phyloP scores from a whole-genome alignment of 352 stramenopile genomes.

The Phytopythium montanum region DNA sequence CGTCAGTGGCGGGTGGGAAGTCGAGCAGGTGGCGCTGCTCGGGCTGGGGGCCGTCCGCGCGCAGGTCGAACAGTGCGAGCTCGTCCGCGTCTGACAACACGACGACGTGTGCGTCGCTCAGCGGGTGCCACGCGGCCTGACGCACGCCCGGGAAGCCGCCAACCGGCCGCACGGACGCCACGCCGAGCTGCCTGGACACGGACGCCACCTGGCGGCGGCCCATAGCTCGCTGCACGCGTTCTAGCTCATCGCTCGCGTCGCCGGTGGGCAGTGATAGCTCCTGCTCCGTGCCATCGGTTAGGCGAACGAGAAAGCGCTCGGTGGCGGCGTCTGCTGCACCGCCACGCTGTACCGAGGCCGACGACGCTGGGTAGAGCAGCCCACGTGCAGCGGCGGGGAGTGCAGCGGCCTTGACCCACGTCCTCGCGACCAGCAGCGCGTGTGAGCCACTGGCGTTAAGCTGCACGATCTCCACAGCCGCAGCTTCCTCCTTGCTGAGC shows the following conservation, averaged over 20 bases:
- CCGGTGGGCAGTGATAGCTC: constrained; percentile 11
- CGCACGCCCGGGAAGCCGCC: constrained; percentile 54
- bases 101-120: constrained; percentile 69
- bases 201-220: constrained; percentile 29
- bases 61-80: constrained; percentile 64
- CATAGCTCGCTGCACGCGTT: constrained; percentile 23
- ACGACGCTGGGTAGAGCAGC: constrained; percentile 3
- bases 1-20: constrained; percentile 16
- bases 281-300: constrained; percentile 42
- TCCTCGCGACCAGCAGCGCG: constrained; percentile 48
- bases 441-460: constrained; percentile 54
- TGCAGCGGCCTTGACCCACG: constrained; percentile 59
- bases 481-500: constrained; percentile 38
- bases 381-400: constrained; percentile 24
- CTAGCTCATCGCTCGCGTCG: constrained; percentile 17
- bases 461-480: constrained; percentile 53
- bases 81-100: constrained; percentile 75
- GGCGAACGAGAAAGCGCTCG: constrained; percentile 44
- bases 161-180: constrained; percentile 41
- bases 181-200: constrained; percentile 53
- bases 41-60: constrained; percentile 58
- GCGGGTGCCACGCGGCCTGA: constrained; percentile 64
- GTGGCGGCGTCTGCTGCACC: constrained; percentile 9
- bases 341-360: constrained; percentile 6
- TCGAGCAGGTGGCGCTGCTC: constrained; percentile 69